Conservation (phyloP, 2,329 filamentous ascomycete species). For the Passalora sequoiae region DNA sequence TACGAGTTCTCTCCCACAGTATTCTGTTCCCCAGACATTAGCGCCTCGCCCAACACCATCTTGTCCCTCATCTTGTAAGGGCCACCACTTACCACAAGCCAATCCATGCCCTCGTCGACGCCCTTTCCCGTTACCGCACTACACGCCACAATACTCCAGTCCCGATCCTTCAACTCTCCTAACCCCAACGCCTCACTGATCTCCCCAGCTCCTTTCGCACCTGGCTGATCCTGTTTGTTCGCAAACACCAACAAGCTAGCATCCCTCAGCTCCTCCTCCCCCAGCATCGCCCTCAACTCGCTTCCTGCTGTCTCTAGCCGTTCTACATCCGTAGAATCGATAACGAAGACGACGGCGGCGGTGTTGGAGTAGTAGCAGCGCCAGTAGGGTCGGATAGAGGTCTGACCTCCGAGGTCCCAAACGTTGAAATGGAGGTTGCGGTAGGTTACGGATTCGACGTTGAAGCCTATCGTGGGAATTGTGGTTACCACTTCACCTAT, state of each 20-base stretch:
- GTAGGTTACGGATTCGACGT: slow-evolving; percentile 97
- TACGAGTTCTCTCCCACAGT: slow-evolving; percentile 24
- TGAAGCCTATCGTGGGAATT: slow-evolving; percentile 98
- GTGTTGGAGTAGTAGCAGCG: slow-evolving; percentile 99
- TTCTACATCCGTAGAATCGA: slow-evolving; percentile 96
- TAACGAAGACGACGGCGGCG: slow-evolving; percentile 95
- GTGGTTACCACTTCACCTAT: slow-evolving; percentile 98
- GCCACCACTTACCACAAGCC: slow-evolving; percentile 71
- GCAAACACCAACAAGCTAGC: slow-evolving; percentile 89
- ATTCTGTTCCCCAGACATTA: slow-evolving; percentile 20
- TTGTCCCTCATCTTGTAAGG: neutral
- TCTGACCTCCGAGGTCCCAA: slow-evolving; percentile 97
- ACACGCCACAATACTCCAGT: slow-evolving; percentile 99
- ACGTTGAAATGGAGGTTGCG: slow-evolving; percentile 98
- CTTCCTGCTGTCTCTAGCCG: slow-evolving; percentile 87
- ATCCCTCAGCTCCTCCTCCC: slow-evolving; percentile 91
- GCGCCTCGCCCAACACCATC: neutral
- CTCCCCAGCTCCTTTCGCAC: slow-evolving; percentile 91
- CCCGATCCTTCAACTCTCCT: slow-evolving; percentile 87
- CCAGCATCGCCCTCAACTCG: slow-evolving; percentile 89
- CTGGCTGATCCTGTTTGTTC: slow-evolving; percentile 98
- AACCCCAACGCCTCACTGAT: slow-evolving; percentile 90
- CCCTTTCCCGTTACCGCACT: slow-evolving; percentile 93
- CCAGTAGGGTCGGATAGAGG: slow-evolving; percentile 98
- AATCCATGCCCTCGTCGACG: slow-evolving; percentile 97